Conservation (phyloP, 495 filamentous ascomycete species). For the Daldinia grandis region DNA sequence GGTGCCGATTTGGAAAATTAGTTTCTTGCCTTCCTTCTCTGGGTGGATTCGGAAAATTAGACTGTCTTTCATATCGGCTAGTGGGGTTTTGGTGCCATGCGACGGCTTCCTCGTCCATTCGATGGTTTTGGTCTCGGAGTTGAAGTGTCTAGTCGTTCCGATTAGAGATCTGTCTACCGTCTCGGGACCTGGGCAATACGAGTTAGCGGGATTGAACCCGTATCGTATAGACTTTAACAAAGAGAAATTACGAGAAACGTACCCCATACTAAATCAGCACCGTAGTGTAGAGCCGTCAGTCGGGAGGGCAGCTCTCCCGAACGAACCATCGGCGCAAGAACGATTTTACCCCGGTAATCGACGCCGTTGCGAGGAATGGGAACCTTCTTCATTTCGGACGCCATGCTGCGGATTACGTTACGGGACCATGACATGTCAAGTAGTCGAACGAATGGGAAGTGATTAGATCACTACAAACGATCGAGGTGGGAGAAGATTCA, state of each 20-base stretch:
- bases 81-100: conserved; percentile 61
- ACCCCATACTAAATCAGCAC: conserved; percentile 97
- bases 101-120: conserved; percentile 83
- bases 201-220: not conserved
- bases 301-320: conserved; percentile 93
- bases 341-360: conserved; percentile 91
- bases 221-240: not conserved
- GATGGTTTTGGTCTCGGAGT: conserved; percentile 75
- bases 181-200: conserved; percentile 72
- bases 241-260: conserved; percentile 22
- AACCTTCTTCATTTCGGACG: conserved; percentile 65
- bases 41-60: conserved; percentile 88
- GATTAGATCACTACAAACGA: not conserved
- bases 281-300: conserved; percentile 87
- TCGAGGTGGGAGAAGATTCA: not conserved
- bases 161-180: conserved; percentile 91
- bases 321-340: conserved; percentile 96
- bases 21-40: conserved; percentile 69
- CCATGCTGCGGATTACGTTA: conserved; percentile 54
- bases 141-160: conserved; percentile 78
- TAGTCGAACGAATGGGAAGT: not conserved
- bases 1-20: conserved; percentile 93
- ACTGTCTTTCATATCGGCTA: conserved; percentile 63
- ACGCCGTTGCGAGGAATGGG: conserved; percentile 88
- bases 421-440: conserved; percentile 37